These are phyloP conservation scores for Beauveria sp. DNA, from an alignment of 2,329 filamentous ascomycete species.

Conservation along the genomic window DNA sequence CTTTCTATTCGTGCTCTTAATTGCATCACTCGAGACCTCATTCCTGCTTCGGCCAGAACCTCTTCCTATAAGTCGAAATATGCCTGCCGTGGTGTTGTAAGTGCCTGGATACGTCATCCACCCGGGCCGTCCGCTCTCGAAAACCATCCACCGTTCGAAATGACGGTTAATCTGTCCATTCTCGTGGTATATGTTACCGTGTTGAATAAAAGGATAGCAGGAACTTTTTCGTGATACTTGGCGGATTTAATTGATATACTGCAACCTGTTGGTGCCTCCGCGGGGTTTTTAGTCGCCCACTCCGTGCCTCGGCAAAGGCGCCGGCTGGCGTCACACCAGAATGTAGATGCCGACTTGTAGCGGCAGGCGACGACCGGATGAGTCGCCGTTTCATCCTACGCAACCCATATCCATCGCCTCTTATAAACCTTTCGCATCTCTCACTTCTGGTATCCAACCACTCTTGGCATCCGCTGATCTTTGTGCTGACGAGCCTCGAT, in stretches of 20 bases:
- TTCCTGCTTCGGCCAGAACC: too few species aligned
- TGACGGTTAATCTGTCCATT: too few species aligned
- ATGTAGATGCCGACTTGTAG: neutral
- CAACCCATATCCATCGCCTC: neutral
- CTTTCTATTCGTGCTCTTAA: too few species aligned
- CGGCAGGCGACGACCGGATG: neutral
- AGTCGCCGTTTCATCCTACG: neutral
- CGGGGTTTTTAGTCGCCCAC: neutral
- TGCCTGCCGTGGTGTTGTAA: too few species aligned
- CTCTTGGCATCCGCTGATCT: neutral
- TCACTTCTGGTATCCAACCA: neutral
- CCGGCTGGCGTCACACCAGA: neutral
- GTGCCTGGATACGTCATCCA: too few species aligned
- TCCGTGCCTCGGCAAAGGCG: conserved; percentile 5
- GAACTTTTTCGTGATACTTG: neutral
- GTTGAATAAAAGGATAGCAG: too few species aligned
- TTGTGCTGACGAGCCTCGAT: neutral
- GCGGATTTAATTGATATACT: neutral
- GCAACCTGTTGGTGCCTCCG: neutral
- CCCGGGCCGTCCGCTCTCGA: too few species aligned
- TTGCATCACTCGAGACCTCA: too few species aligned
- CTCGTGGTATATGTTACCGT: too few species aligned
- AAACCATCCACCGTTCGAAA: too few species aligned
- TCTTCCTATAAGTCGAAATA: too few species aligned
- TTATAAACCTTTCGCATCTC: neutral